Evolutionary conservation across 192 early-diverging fungal species (phyloP), one percentile per base, ranked within the genome.

Genomic region (Spizellomyces punctatus): DNA sequence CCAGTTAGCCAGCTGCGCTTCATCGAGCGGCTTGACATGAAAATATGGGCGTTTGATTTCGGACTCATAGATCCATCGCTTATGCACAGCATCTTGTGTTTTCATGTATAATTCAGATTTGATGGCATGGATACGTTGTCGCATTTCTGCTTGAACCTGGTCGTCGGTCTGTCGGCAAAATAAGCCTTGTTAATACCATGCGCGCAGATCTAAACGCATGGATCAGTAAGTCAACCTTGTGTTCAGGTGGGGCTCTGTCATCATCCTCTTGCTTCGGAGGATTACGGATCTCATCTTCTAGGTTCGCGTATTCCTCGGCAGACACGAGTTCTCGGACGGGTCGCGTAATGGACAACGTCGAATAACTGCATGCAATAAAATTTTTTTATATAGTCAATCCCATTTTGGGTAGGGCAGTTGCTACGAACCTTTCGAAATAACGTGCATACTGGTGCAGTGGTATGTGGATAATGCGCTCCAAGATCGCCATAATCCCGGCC

Each of bases 11-110:
- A 92, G 70, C 56, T 92, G 90, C 1, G 79, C 77, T 56, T 88
- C 81, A 75, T 92, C 91, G 66, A 92, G 80, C 0, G 90, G 87
- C 60, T 92, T 92, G 12, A 92, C 89, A 73, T 92, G 91, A 76
- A 92, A 92, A 69, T 92, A 92, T 14, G 90, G 83, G 45, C 91
- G 82, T 68, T 91, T 91, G 68, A 92, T 92, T 69, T 92, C 91
- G 42, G 80, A 78, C 70, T 92, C 91, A 66, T 85, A 92, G 6
- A 85, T 79, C 91, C 91, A 92, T n/a, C 88, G 83, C 64, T 91
- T 91, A 68, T 86, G 86, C 9, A 90, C 89, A 49, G 81, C 85
- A 10, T 79, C 81, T 54, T 91, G 90, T 12, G 87, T 91, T 47
- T 80, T 82, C 59, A 85, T 85, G 76, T 92, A 90, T 8, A 85